Evolutionary conservation across 2,329 filamentous ascomycete genomes (phyloP), one percentile per base, ranked within the genome.

Genomic region (Sporothrix luriei): DNA sequence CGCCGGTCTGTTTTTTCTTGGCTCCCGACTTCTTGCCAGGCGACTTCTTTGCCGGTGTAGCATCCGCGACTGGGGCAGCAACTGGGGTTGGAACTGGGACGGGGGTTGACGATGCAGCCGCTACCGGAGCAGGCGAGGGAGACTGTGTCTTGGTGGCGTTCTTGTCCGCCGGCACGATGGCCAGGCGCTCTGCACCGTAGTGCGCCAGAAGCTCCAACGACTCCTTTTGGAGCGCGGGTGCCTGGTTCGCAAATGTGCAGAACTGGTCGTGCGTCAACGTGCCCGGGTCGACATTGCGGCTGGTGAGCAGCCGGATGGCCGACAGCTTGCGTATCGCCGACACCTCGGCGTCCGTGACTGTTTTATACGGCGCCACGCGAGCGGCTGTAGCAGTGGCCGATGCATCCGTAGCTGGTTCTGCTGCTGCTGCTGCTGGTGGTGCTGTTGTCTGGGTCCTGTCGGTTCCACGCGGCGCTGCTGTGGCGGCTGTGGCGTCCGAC

Each of bases 211-310:
- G 85, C 1, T 79, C 80, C 16, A 88, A 76, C 0, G 86, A 88
- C 68, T 85, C 81, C 67, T 79, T 78, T 72, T 88, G 86, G 6
- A 88, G 76, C 3, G 83, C 80, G 0, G 85, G 85, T 0, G 85
- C 82, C 76, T 88, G 86, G 68, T 88, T 88, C 10, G 85, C 80
- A 73, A 88, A 87, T 19, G 87, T 88, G 73, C 79, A 83, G 71
- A 88, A 86, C 74, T 88, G 86, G 59, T 88, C 85, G 4, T 77
- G 72, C 0, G 84, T 85, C 11, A 88, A 77, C 0, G 84, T 84
- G 2, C 79, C 77, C 0, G 84, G 85, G 49, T 86, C 82, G n/a
- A 88, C 81, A 4, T 79, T 80, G n/a, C 78, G 81, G 1, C 80
- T 79, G 2, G 61, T 77, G 5, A 88, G 80, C 40, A 87, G 78